These are phyloP conservation scores for Gynochthodes officinalis DNA, from an alignment of 257 asterid species.

Conservation along the genomic window DNA sequence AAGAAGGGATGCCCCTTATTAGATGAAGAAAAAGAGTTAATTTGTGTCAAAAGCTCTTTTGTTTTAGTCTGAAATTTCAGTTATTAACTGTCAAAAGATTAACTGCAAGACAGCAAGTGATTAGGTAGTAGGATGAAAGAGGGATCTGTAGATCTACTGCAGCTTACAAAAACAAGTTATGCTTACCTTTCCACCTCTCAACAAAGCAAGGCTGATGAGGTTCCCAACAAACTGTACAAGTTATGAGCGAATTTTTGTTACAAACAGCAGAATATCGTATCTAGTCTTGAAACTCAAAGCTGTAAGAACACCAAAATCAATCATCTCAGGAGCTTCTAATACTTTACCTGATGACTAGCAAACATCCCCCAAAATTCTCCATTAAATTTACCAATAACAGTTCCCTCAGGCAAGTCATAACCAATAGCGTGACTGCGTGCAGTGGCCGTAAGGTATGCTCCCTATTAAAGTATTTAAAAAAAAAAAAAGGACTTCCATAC, in stretches of 20 bases:
- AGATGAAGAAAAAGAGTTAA: neutral
- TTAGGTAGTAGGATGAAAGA: neutral
- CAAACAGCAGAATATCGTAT: neutral
- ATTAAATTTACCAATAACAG: slow-evolving; percentile 75
- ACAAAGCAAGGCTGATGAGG: slow-evolving; percentile 71
- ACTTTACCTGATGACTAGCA: slow-evolving; percentile 84
- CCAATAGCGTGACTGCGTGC: slow-evolving; percentile 73
- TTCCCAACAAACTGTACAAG: slow-evolving; percentile 84
- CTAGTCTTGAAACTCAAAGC: slow-evolving; percentile 1
- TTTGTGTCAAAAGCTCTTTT: neutral
- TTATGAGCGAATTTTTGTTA: neutral
- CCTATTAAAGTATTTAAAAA: slow-evolving; percentile 37
- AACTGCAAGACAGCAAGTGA: neutral
- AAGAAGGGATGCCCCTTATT: neutral
- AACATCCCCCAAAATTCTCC: slow-evolving; percentile 88
- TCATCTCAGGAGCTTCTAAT: slow-evolving; percentile 2
- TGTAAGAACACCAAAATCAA: slow-evolving; percentile 4
- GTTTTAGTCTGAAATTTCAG: neutral
- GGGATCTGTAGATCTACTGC: neutral
- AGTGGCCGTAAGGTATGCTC: slow-evolving; percentile 83
- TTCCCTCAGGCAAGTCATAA: slow-evolving; percentile 56
- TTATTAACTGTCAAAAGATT: neutral
- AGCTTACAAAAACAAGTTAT: slow-evolving; percentile 10
- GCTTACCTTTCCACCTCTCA: slow-evolving; percentile 73
- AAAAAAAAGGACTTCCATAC: neutral